phyloP scores from a whole-genome alignment of 2,329 filamentous ascomycete genomes.

The Akanthomyces muscarius region DNA sequence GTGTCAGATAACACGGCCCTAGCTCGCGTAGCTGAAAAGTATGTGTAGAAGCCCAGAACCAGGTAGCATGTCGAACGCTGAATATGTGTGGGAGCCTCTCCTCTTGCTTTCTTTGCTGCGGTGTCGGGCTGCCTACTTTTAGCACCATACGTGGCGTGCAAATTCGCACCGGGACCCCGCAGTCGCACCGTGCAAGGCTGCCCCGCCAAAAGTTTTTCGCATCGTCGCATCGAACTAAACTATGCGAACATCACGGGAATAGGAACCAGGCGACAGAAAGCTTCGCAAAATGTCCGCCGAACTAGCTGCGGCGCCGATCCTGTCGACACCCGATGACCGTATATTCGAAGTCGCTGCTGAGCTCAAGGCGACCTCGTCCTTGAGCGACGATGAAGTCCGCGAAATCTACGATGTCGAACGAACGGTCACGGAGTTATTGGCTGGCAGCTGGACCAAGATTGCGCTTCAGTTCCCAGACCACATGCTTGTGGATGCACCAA shows the following conservation, averaged over 20 bases:
- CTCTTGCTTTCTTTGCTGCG: too few species aligned
- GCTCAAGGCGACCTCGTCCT: conserved; percentile 29
- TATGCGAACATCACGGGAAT: neutral
- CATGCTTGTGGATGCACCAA: conserved; percentile 82
- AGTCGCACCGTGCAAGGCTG: conserved; percentile 12
- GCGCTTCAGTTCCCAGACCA: conserved; percentile 94
- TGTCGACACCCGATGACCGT: conserved; percentile 61
- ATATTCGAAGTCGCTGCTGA: conserved; percentile 50
- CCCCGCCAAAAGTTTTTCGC: conserved; percentile 18
- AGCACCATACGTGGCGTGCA: neutral
- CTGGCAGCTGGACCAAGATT: conserved; percentile 67
- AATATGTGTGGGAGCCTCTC: too few species aligned
- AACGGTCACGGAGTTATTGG: conserved; percentile 71
- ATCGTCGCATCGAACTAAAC: neutral
- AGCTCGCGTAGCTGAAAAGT: neutral
- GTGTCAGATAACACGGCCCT: too few species aligned
- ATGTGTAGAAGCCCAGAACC: too few species aligned
- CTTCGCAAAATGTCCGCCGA: conserved; percentile 42
- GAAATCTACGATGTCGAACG: conserved; percentile 80
- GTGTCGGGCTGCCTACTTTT: neutral
- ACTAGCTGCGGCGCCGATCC: conserved; percentile 52
- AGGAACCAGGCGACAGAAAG: neutral
- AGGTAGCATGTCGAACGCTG: too few species aligned
- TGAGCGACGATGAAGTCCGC: conserved; percentile 64
- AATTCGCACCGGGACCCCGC: conserved; percentile 13